Conservation (phyloP, 2,329 filamentous ascomycete species). For the Dryadomyces sulphureus region DNA sequence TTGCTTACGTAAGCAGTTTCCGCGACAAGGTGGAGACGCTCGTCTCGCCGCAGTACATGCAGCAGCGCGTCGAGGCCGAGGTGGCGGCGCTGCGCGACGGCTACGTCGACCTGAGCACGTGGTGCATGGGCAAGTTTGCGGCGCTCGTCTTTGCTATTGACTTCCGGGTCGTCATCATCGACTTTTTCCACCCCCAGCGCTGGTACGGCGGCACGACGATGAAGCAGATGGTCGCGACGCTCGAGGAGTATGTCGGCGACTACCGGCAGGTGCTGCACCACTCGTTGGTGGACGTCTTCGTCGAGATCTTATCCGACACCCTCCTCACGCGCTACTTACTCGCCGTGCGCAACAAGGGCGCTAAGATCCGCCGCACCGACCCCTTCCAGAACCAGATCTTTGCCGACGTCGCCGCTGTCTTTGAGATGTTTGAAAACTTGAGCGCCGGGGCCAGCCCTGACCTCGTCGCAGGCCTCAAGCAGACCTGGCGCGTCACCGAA, state of each 20-base stretch:
- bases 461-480: slow-evolving; percentile 60
- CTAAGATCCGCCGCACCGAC: slow-evolving; percentile 74
- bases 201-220: slow-evolving; percentile 80
- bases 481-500: slow-evolving; percentile 86
- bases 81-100: slow-evolving; percentile 67
- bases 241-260: slow-evolving; percentile 87
- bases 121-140: slow-evolving; percentile 80
- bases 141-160: slow-evolving; percentile 81
- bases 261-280: slow-evolving; percentile 75
- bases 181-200: slow-evolving; percentile 68
- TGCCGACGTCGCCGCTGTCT: slow-evolving; percentile 80
- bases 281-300: slow-evolving; percentile 76
- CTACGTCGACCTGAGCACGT: slow-evolving; percentile 88
- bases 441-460: slow-evolving; percentile 31
- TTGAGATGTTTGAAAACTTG: slow-evolving; percentile 68
- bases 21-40: slow-evolving; percentile 67
- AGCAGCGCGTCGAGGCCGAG: slow-evolving; percentile 57
- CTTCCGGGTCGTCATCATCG: slow-evolving; percentile 67
- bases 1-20: slow-evolving; percentile 79
- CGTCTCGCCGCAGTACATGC: slow-evolving; percentile 65
- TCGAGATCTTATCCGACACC: slow-evolving; percentile 87
- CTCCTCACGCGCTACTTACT: slow-evolving; percentile 75
- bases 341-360: slow-evolving; percentile 75
- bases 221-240: slow-evolving; percentile 86
- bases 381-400: slow-evolving; percentile 88